Base-by-base conservation (phyloP, 176 grass and related monocot genomes). In the Oryza meyeriana region DNA sequence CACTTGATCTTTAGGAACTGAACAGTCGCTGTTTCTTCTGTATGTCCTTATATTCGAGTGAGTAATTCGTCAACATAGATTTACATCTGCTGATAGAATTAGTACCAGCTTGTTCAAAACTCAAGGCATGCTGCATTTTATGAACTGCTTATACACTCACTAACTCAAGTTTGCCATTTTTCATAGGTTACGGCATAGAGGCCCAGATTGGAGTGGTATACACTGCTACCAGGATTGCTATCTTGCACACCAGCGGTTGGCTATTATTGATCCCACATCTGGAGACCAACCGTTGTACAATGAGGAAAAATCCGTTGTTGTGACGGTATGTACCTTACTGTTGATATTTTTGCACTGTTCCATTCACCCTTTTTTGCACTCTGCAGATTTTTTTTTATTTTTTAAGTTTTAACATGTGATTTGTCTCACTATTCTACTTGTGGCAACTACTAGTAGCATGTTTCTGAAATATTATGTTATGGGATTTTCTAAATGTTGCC, bases 231-330 rank as follows among this genome's bases (percentile, higher is more conserved):
- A 95, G 61, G 95, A 94, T 69, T 95, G 95, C 48, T 98, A 90
- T 71, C 92, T 98, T 87, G 95, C 95, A 69, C 95, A 95, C 65
- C 95, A 98, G 69, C 69, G 92, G 59, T 90, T 98, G 88, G 95
- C 92, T 59, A 98, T 98, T 63, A 33, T 98, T 50, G 92, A 98
- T 69, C 95, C 95, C 17, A 79, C 92, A 26, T 98, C 95, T 69
- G 95, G 95, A 63, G 95, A 98, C 79, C 92, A 98, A 84, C 92
- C 95, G 24, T 82, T 98, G 40, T 98, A 93, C 75, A 98, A 95
- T 34, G 95, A 95, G 76, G 95, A 98, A 32, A 98, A 93, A 85
- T 81, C 95, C 55, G 72, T 98, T 88, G 82, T 98, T 76, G 92
- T 98, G 61, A 98, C 95, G 77, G 95, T 98, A 68, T 77, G 95